Percentiles rank a stretch among this genome's conserved stretches.
Evolutionary conservation across 768 basidiomycete species (phyloP).

Genomic region (Mycena crocata): DNA sequence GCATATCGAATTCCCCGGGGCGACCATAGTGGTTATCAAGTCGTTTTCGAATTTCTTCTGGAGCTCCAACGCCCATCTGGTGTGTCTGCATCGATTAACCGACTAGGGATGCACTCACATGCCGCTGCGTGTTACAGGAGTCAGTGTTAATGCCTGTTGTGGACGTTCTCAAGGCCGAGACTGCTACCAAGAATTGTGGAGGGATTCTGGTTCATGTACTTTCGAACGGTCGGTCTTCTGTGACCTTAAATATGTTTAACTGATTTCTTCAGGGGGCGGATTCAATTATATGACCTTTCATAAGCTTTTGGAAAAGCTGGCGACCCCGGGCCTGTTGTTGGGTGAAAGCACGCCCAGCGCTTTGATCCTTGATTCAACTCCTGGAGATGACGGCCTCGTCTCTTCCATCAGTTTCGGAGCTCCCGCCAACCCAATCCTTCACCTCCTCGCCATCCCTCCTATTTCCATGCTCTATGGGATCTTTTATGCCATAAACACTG

Average conservation of each 20-base stretch:
- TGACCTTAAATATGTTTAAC: too few relatives aligned
- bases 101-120: neutral
- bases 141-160: constrained; percentile 1
- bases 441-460: neutral
- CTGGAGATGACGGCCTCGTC: constrained; percentile 3
- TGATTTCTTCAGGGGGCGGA: neutral
- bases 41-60: constrained; percentile 7
- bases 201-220: constrained; percentile 4
- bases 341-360: neutral
- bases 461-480: constrained; percentile 1
- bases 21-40: neutral
- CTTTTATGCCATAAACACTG: neutral
- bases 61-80: neutral
- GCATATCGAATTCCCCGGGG: neutral
- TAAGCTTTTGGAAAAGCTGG: neutral
- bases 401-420: neutral
- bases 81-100: neutral
- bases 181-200: neutral
- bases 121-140: neutral
- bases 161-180: neutral
- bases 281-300: constrained; percentile 18
- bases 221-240: constrained; percentile 4
- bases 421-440: constrained; percentile 13
- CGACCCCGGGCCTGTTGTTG: neutral
- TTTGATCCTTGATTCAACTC: constrained; percentile 16